Percentiles rank a stretch among this genome's conserved stretches.
Evolutionary conservation across 2,329 filamentous ascomycete genomes (phyloP).

Genomic region (Colletotrichum lindemuthianum): DNA sequence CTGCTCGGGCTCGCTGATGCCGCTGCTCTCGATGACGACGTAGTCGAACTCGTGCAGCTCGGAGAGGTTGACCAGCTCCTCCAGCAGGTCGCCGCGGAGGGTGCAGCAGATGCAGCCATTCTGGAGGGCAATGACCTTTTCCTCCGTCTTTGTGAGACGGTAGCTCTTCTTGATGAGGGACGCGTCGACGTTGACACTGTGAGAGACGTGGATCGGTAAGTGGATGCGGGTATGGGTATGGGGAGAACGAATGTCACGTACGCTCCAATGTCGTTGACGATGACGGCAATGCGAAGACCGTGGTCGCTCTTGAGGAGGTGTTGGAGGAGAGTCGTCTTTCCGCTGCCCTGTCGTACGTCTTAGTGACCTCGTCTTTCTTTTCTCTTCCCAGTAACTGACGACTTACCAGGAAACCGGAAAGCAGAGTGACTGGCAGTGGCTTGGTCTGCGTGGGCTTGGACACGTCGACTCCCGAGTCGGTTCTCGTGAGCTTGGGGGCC

Average conservation of each 20-base stretch:
- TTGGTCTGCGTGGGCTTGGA: slow-evolving; percentile 21
- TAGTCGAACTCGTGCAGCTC: slow-evolving; percentile 74
- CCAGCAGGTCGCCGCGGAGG: slow-evolving; percentile 74
- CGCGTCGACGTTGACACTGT: slow-evolving; percentile 72
- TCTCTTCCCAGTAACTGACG: no score
- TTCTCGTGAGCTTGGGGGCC: slow-evolving; percentile 20
- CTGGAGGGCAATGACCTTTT: slow-evolving; percentile 74
- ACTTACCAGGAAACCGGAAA: slow-evolving; percentile 67
- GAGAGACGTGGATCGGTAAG: background rate
- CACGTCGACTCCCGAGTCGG: slow-evolving; percentile 25
- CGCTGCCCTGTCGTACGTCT: slow-evolving; percentile 62
- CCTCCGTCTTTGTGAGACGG: slow-evolving; percentile 66
- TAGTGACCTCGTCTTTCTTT: background rate
- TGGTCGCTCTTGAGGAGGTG: slow-evolving; percentile 75
- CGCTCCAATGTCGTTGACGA: slow-evolving; percentile 78
- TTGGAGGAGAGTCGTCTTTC: slow-evolving; percentile 77
- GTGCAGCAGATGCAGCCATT: slow-evolving; percentile 84
- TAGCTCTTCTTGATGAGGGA: slow-evolving; percentile 66
- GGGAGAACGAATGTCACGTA: slow-evolving; percentile 42
- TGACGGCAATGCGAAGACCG: slow-evolving; percentile 74
- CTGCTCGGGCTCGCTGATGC: slow-evolving; percentile 78
- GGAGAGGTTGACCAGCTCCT: slow-evolving; percentile 73
- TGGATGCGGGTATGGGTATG: fast-evolving
- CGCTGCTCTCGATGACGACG: slow-evolving; percentile 76
- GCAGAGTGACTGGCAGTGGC: slow-evolving; percentile 66